Evolutionary conservation across 495 filamentous ascomycete species (phyloP), one percentile per base, ranked within the genome.

Genomic region (Corynascus novoguineensis): DNA sequence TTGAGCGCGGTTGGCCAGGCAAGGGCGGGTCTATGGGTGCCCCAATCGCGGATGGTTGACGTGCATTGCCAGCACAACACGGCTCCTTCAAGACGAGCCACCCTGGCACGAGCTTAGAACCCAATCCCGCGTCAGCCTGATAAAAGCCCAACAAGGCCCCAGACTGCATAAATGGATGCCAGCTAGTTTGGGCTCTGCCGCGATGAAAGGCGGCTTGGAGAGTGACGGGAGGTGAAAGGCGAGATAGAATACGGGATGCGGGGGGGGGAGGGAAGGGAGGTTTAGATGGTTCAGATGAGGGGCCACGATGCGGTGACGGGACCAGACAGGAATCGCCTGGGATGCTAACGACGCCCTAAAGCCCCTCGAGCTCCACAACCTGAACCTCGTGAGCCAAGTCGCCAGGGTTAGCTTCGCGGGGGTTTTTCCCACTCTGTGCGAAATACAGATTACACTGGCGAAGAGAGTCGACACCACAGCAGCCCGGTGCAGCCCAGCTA

Each of bases 1-100:
- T 68, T 58, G 57, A 31, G 52, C 54, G 64, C 66, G 68, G 66
- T 69, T 71, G 68, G 68, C 55, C 53, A 44, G 58, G 48, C 29
- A 35, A 34, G 37, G 55, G 51, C 34, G 50, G 60, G 61, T 63
- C 63, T 49, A 53, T 46, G 35, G 24, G 22, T 22, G 48, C 32
- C 28, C 41, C 25, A 22, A 46, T 66, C 55, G 55, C 37, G 7
- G 25, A 37, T 10, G 50, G 21, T 58, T 22, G 9, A 32, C 35
- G 56, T 62, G 60, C 60, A 62, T 62, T 58, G 60, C 60, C 60
- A 62, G 60, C 60, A 32, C 60, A 62, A 40, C 49, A 50, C 52
- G n/a, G 21, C 47, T 31, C 12, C 31, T 48, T 17, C 14, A 0
- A 14, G 53, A 15, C 46, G 51, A 40, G 48, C 29, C 35, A 50